Conservation (phyloP, 106 monocot genomes). For the Apostasia shenzhenica region DNA sequence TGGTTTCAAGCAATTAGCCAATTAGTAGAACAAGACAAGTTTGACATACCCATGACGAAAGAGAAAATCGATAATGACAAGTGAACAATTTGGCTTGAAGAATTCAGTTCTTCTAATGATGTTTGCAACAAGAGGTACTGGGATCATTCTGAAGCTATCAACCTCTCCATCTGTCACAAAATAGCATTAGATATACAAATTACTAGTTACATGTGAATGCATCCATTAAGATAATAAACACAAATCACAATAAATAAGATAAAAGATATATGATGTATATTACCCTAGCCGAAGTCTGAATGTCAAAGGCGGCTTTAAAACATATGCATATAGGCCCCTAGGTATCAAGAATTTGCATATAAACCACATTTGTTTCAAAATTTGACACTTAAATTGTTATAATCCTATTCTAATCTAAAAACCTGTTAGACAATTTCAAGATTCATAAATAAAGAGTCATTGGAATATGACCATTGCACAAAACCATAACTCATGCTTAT, state of each 20-base stretch:
- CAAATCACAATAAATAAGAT: neutral
- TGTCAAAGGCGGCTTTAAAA: neutral
- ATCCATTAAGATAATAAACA: neutral
- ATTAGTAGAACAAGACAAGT: neutral
- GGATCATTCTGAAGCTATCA: constrained; percentile 73
- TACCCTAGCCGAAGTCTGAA: too few species aligned
- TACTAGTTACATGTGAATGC: neutral
- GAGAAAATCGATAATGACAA: constrained; percentile 88
- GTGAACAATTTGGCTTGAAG: constrained; percentile 87
- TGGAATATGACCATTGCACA: too few species aligned
- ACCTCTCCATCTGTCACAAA: constrained; percentile 82
- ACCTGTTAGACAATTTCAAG: too few species aligned
- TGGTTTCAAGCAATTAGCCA: too few species aligned
- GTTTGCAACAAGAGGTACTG: constrained; percentile 59
- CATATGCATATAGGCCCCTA: neutral
- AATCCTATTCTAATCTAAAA: too few species aligned
- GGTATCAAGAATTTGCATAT: too few species aligned
- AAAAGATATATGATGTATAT: neutral
- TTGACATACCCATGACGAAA: constrained; percentile 79
- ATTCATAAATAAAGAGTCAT: too few species aligned
- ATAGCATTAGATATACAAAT: neutral
- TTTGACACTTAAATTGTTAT: too few species aligned
- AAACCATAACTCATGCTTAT: too few species aligned
- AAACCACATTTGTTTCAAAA: too few species aligned
- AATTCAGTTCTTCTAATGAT: constrained; percentile 64